Evolutionary conservation across 352 stramenopile genomes (phyloP), one percentile per base, ranked within the genome.

Genomic region (Phytophthora pluvialis): DNA sequence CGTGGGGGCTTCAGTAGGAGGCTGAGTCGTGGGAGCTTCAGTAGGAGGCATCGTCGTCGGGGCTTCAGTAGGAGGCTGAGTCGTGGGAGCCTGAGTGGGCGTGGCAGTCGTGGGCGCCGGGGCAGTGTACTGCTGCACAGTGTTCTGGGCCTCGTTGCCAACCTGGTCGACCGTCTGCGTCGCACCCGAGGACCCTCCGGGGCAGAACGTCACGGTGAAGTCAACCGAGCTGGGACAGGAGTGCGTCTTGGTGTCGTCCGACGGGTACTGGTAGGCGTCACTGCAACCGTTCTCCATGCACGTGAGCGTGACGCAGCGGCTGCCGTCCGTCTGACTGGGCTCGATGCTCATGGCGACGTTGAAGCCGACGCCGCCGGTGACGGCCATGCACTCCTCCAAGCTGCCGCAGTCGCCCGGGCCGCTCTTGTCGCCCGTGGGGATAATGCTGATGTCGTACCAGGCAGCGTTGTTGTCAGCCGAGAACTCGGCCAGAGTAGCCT

Each of bases 371-470:
- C 75, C 80, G 40, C 83, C 83, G 15, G 81, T 92, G 49, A 71
- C 42, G 1, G 28, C 53, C 70, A 89, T 90, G 54, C 81, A 91
- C 10, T 71, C 69, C 2, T 70, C 69, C 18, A 91, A 70, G 36
- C 69, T 87, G 16, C 21, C 18, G 54, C 84, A 93, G 46, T 81
- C 71, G 16, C 80, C 77, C 1, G 84, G 82, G 43, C 61, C 56
- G 33, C 65, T 11, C 10, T 40, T 68, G 3, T 75, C 62, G 3
- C 81, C 74, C 5, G 83, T 90, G 9, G 84, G 84, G 71, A 93
- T 90, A 60, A 89, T 93, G 40, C 78, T 89, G 70, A 93, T 91
- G 50, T 91, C 84, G 66, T 78, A 93, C 81, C 84, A 93, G 13
- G 73, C 67, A 33, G 60, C 69, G 31, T 72, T 74, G 39, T 70